Evolutionary conservation across 768 basidiomycete genomes (phyloP), one percentile per base, ranked within the genome.

Genomic region (Hysterangium stoloniferum): DNA sequence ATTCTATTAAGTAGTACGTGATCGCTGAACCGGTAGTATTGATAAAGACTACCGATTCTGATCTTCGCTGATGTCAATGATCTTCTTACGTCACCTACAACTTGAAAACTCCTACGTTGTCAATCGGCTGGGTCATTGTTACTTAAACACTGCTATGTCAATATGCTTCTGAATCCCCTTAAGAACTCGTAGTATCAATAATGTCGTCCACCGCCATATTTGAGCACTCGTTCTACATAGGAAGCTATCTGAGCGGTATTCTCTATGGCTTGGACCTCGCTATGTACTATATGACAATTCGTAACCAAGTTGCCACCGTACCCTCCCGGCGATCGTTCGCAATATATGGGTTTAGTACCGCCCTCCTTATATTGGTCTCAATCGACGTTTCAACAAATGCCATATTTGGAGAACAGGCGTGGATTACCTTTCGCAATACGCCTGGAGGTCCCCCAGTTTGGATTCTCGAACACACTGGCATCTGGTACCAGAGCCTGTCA

Each of bases 361-460:
- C 52, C 5, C 47, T 67, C 55, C 40, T 69, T 6, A 9, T 64
- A n/a, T 52, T 70, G 31, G 61, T 61, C 58, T 67, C 70, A 3
- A 45, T 67, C 11, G 68, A 60, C 48, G 53, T 66, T 28, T 57
- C 58, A 25, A 57, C 56, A 33, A 56, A 65, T 33, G 52, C 55
- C 22, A n/a, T 67, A 12, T 64, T 67, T 15, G 64, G 64, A 1
- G 59, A 69, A 46, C 58, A 59, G 33, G 63, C 68, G 59, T 73
- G 72, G 71, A 52, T 73, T 12, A 55, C 54, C 5, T 44, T 68
- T 17, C 45, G 54, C 3, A 40, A 54, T 17, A 66, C 57, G 34
- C 66, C 67, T 2, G 70, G 69, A 0, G 71, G 71, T 0, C 62
- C 61, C 13, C 60, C 59, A 5, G 64, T 58, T 13, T 72, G 71